Evolutionary conservation across 192 early-diverging fungal genomes (phyloP).

Genomic region (Backusella parvicylindrica): DNA sequence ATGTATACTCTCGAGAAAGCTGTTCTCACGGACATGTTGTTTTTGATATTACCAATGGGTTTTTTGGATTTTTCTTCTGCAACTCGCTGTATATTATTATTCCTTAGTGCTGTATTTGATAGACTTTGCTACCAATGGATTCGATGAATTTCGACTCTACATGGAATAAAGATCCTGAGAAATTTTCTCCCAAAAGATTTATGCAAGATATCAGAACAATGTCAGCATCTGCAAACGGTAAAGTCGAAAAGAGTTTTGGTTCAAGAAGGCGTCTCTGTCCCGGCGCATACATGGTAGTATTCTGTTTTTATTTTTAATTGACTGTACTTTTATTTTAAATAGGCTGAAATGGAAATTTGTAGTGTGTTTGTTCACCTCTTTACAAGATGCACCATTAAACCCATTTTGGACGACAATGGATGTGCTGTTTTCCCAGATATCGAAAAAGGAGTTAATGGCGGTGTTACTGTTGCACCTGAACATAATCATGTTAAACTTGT

Average conservation of each 20-base stretch:
- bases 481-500: not conserved
- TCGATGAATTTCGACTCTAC: not conserved
- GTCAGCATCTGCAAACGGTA: not conserved
- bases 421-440: not conserved
- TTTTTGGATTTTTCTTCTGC: too few relatives aligned
- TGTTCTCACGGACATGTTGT: too few relatives aligned
- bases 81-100: too few relatives aligned
- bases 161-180: not conserved
- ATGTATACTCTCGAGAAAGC: too few relatives aligned
- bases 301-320: not conserved
- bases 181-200: slow-evolving; percentile 8
- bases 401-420: not conserved
- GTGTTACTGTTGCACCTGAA: not conserved
- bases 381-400: not conserved
- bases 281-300: not conserved
- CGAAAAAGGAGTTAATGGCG: not conserved
- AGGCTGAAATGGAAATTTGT: not conserved
- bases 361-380: not conserved
- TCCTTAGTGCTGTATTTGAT: too few relatives aligned
- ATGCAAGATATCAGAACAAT: not conserved
- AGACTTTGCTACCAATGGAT: too few relatives aligned
- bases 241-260: not conserved
- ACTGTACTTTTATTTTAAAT: not conserved
- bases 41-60: too few relatives aligned
- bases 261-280: not conserved